phyloP scores from a whole-genome alignment of 1,284 basidiomycete species.

The Ganoderma meredithae region DNA sequence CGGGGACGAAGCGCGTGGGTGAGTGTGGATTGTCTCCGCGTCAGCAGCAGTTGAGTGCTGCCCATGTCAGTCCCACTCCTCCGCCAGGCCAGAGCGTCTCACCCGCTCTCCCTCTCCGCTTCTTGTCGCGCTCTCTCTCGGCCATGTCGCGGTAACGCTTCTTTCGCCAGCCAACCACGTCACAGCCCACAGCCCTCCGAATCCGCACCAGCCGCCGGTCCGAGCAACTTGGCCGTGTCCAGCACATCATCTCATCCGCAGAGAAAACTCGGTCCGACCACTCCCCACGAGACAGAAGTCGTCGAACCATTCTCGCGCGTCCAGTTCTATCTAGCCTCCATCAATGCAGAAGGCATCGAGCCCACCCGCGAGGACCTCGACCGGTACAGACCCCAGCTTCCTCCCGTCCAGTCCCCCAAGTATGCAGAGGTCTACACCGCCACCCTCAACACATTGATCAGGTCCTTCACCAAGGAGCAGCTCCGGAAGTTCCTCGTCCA shows the following conservation, averaged over 20 bases:
- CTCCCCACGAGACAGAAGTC: not conserved
- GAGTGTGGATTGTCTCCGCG: too few relatives aligned
- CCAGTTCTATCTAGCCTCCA: slow-evolving; percentile 60
- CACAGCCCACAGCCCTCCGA: slow-evolving; percentile 15
- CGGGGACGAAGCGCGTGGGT: too few relatives aligned
- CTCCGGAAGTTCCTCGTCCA: slow-evolving; percentile 59
- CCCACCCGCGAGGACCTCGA: slow-evolving; percentile 65
- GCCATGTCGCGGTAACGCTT: slow-evolving; percentile 38
- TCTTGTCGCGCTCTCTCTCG: slow-evolving; percentile 32
- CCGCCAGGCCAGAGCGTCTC: slow-evolving; percentile 36
- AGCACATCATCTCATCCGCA: slow-evolving; percentile 3
- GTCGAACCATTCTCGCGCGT: slow-evolving; percentile 41
- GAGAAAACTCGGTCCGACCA: not conserved
- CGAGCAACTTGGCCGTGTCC: slow-evolving; percentile 21
- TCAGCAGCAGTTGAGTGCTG: slow-evolving; percentile 15
- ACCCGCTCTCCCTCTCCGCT: slow-evolving; percentile 35
- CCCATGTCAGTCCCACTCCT: slow-evolving; percentile 45
- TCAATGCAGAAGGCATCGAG: slow-evolving; percentile 51
- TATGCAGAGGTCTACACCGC: slow-evolving; percentile 63
- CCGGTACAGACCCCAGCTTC: slow-evolving; percentile 53
- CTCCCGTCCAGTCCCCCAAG: slow-evolving; percentile 47
- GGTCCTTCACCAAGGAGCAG: slow-evolving; percentile 71
- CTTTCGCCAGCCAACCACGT: slow-evolving; percentile 33
- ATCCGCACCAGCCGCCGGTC: slow-evolving; percentile 24
- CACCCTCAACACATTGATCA: slow-evolving; percentile 57